Conservation (phyloP, 2,329 filamentous ascomycete genomes). For the Fusarium poae region DNA sequence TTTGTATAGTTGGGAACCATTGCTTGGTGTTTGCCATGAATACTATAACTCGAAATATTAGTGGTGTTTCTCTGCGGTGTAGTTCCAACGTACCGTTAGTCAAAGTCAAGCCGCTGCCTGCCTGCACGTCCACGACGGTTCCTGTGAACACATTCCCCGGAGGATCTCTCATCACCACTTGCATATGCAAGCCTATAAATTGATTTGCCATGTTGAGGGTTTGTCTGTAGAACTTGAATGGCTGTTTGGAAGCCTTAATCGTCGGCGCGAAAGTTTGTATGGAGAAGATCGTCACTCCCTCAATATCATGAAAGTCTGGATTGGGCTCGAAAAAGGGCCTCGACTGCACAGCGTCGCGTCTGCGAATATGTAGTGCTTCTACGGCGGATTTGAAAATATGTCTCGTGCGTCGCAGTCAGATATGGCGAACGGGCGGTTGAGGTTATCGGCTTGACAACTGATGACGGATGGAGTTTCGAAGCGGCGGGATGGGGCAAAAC, state of each 20-base stretch:
- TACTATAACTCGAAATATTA: slow-evolving; percentile 49
- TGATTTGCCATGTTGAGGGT: slow-evolving; percentile 63
- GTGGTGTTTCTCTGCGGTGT: not conserved
- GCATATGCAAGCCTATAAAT: slow-evolving; percentile 82
- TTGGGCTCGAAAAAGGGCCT: slow-evolving; percentile 13
- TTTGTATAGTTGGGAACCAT: slow-evolving; percentile 59
- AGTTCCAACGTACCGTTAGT: slow-evolving; percentile 71
- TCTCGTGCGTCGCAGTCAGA: not conserved
- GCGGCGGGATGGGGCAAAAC: slow-evolving; percentile 34
- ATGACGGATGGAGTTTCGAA: slow-evolving; percentile 31
- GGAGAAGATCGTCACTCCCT: slow-evolving; percentile 28
- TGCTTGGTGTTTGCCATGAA: slow-evolving; percentile 59
- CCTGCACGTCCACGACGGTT: slow-evolving; percentile 75
- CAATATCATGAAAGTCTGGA: slow-evolving; percentile 43
- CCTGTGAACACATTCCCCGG: slow-evolving; percentile 75
- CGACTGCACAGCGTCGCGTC: slow-evolving; percentile 9
- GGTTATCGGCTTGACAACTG: slow-evolving; percentile 22
- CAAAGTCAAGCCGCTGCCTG: slow-evolving; percentile 76
- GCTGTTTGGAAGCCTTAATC: slow-evolving; percentile 4
- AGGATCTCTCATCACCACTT: slow-evolving; percentile 77
- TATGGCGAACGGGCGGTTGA: slow-evolving; percentile 19
- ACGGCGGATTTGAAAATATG: not conserved
- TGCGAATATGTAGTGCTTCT: not conserved
- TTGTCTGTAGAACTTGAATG: not conserved
- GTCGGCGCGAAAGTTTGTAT: slow-evolving; percentile 29